phyloP scores from a whole-genome alignment of 768 basidiomycete genomes.

The Strobilomyces dryophilus region DNA sequence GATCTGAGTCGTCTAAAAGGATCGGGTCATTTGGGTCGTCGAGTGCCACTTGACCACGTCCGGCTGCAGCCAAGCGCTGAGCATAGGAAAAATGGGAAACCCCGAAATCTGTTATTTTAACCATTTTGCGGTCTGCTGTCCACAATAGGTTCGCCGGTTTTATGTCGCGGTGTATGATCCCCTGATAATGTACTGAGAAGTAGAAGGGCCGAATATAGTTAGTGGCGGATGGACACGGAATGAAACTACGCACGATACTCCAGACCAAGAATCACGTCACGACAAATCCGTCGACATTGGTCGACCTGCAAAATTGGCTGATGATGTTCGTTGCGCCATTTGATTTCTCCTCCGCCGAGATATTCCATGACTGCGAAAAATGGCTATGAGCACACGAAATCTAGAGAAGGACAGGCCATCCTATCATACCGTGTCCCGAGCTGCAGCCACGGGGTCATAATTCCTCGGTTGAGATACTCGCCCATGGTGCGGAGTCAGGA shows the following conservation, averaged over 20 bases:
- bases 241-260: conserved; percentile 76
- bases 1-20: conserved; percentile 78
- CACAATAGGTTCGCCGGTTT: conserved; percentile 97
- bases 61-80: conserved; percentile 68
- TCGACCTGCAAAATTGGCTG: conserved; percentile 77
- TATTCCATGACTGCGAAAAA: conserved; percentile 82
- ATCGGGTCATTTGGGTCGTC: conserved; percentile 55
- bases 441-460: conserved; percentile 31
- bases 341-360: conserved; percentile 91
- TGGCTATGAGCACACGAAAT: conserved; percentile 18
- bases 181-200: conserved; percentile 84
- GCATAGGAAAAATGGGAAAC: conserved; percentile 95
- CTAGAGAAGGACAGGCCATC: conserved; percentile 11
- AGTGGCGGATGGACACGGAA: conserved; percentile 4
- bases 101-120: conserved; percentile 98
- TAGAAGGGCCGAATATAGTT: background rate
- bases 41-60: conserved; percentile 31
- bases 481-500: conserved; percentile 24
- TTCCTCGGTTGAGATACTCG: conserved; percentile 29
- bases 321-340: conserved; percentile 67
- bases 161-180: conserved; percentile 99
- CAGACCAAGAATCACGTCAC: conserved; percentile 90
- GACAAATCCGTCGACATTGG: conserved; percentile 82
- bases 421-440: conserved; percentile 31
- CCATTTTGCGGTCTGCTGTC: conserved; percentile 77